These are phyloP conservation scores for Erythrophleum ivorense DNA, from an alignment of 331 rosid genomes.

Conservation along the genomic window DNA sequence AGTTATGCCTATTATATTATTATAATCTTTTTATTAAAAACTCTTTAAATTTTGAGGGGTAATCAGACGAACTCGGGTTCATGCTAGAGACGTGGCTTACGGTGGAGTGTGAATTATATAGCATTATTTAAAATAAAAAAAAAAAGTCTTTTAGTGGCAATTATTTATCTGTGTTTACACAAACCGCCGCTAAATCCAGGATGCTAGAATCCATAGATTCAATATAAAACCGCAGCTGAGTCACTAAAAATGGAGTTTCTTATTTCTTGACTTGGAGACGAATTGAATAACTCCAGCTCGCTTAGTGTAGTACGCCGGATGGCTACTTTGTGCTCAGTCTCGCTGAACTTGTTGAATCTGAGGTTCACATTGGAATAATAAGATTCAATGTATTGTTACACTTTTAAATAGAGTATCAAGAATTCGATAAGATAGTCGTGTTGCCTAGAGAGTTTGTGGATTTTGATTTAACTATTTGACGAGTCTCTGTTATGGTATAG, in stretches of 20 bases:
- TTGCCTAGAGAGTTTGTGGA: background rate
- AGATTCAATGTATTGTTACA: background rate
- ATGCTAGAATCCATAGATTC: too few species aligned
- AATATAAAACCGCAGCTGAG: too few species aligned
- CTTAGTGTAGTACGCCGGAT: slow-evolving; percentile 36
- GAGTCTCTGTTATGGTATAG: slow-evolving; percentile 34
- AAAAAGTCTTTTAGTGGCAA: too few species aligned
- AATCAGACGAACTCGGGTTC: too few species aligned
- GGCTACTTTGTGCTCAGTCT: slow-evolving; percentile 30
- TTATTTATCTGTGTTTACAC: too few species aligned
- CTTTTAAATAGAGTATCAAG: background rate
- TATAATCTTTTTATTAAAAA: too few species aligned
- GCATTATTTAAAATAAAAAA: too few species aligned
- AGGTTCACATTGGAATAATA: slow-evolving; percentile 36
- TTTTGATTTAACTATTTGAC: background rate
- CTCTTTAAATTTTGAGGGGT: too few species aligned
- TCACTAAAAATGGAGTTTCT: slow-evolving; percentile 28
- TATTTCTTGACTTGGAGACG: slow-evolving; percentile 41
- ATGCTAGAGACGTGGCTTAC: too few species aligned
- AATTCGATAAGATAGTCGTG: background rate
- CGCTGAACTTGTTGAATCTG: slow-evolving; percentile 32
- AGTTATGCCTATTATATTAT: too few species aligned
- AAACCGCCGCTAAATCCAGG: too few species aligned
- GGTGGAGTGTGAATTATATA: too few species aligned
- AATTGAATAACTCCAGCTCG: slow-evolving; percentile 31